phyloP scores from a whole-genome alignment of 495 filamentous ascomycete species.

The Haplographium delicatum region DNA sequence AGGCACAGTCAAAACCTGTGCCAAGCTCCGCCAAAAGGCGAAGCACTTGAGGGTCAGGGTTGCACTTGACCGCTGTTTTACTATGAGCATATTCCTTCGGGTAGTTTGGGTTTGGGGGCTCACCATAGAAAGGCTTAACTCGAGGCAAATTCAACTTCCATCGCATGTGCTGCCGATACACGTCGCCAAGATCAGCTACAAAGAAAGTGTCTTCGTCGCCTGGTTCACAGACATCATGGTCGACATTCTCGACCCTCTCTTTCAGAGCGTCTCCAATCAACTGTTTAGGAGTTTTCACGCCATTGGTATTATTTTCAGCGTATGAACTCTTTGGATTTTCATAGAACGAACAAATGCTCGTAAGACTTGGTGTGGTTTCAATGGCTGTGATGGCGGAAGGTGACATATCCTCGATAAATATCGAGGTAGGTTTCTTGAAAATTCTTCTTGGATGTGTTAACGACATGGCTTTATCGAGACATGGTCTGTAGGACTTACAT shows the following conservation, averaged over 20 bases:
- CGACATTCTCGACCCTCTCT: conserved; percentile 71
- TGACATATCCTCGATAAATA: conserved; percentile 58
- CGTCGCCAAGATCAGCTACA: conserved; percentile 95
- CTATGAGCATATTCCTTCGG: conserved; percentile 26
- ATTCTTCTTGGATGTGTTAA: not conserved
- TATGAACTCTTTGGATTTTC: conserved; percentile 21
- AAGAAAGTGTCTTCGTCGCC: conserved; percentile 98
- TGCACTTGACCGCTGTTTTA: conserved; percentile 87
- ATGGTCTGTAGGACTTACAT: conserved; percentile 2
- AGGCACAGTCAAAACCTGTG: conserved; percentile 97
- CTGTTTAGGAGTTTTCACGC: conserved; percentile 39
- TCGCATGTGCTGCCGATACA: conserved; percentile 95
- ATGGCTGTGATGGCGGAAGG: conserved; percentile 57
- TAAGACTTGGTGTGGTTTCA: conserved; percentile 33
- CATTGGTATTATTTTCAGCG: conserved; percentile 25
- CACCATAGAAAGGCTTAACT: conserved; percentile 96
- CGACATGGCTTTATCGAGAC: not conserved
- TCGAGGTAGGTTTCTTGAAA: conserved; percentile 11
- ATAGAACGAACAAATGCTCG: conserved; percentile 23
- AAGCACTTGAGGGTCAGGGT: conserved; percentile 86
- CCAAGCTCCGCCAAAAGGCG: conserved; percentile 81
- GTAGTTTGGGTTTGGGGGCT: conserved; percentile 20
- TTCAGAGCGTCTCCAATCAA: conserved; percentile 77
- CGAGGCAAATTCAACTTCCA: conserved; percentile 93
- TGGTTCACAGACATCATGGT: conserved; percentile 77